Evolutionary conservation across 2,329 filamentous ascomycete species (phyloP).

Genomic region (Ophiostoma triangulosporum): DNA sequence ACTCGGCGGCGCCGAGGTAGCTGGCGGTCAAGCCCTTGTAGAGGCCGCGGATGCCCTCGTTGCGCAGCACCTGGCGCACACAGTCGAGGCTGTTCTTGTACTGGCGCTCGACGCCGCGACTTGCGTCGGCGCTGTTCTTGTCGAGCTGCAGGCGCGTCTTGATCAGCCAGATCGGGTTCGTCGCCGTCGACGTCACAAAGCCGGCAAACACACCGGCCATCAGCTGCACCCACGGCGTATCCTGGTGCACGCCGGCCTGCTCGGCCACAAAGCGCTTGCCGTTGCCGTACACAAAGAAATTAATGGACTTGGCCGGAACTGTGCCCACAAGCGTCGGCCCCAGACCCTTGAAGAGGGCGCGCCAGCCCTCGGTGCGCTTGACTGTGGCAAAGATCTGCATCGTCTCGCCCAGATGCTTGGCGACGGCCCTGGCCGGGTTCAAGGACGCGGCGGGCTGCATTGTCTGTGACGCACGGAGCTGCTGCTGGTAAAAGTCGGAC

Average conservation of each 20-base stretch:
- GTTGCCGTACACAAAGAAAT: slow-evolving; percentile 89
- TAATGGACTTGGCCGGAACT: slow-evolving; percentile 79
- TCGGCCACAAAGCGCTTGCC: slow-evolving; percentile 71
- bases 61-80: slow-evolving; percentile 62
- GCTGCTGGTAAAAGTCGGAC: slow-evolving; percentile 84
- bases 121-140: slow-evolving; percentile 58
- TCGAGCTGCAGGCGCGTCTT: slow-evolving; percentile 90
- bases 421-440: slow-evolving; percentile 49
- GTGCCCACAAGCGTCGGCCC: slow-evolving; percentile 84
- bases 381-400: slow-evolving; percentile 74
- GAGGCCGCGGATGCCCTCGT: slow-evolving; percentile 69
- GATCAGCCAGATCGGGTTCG: slow-evolving; percentile 92
- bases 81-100: slow-evolving; percentile 88
- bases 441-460: slow-evolving; percentile 25
- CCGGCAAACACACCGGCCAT: slow-evolving; percentile 64
- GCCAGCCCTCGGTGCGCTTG: slow-evolving; percentile 66
- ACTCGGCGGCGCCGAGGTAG: slow-evolving; percentile 83
- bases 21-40: slow-evolving; percentile 87
- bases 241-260: slow-evolving; percentile 53
- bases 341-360: slow-evolving; percentile 84
- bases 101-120: slow-evolving; percentile 43
- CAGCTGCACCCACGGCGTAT: slow-evolving; percentile 64
- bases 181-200: slow-evolving; percentile 76
- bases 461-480: slow-evolving; percentile 55
- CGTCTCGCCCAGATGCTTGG: slow-evolving; percentile 72